Evolutionary conservation across 106 monocot genomes (phyloP), one percentile per base, ranked within the genome.

Genomic region (Iris macrosiphon): DNA sequence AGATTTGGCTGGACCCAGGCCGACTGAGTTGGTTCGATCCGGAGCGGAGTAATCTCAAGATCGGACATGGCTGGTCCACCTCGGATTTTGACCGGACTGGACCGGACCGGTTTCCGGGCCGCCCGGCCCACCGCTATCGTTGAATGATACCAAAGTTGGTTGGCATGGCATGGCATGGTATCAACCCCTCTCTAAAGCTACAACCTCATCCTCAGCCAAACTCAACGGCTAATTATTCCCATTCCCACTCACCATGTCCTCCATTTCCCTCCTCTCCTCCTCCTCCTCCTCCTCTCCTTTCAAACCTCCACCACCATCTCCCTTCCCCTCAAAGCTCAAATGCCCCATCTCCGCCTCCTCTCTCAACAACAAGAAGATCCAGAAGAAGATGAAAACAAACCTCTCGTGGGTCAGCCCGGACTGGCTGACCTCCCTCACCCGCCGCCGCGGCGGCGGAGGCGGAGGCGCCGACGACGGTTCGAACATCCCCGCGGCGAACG

Each of bases 351-450:
- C 17, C 4, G 24, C 6, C 46, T 0, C 15, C 29, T 31, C 1
- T 20, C 12, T 2, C 52, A 53, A 42, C 66, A 21, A 16, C 7
- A 2, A 3, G 16, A 30, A 34, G 6, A 9, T 19, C 42, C n/a
- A n/a, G n/a, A n/a, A n/a, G n/a, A n/a, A n/a, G n/a, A n/a, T n/a
- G n/a, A n/a, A n/a, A n/a, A 61, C 49, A 19, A 24, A 15, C 19
- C 68, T 65, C 6, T 83, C 86, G 7, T 90, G 96, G 90, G 80
- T 90, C 43, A 96, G 90, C 75, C 96, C 96, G 5, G 73, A 90
- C 70, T 96, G 90, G 96, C 68, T 96, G 11, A 90, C 79, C 44
- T 60, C 72, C 39, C 60, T 93, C 4, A 63, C 77, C 31, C 82
- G 87, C 21, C 55, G 69, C 19, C 21, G 86, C 34, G 33, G 78